Percentiles rank a stretch among this genome's conserved stretches.
phyloP scores from a whole-genome alignment of 805 yeast genomes.

The Peterozyma xylosa region DNA sequence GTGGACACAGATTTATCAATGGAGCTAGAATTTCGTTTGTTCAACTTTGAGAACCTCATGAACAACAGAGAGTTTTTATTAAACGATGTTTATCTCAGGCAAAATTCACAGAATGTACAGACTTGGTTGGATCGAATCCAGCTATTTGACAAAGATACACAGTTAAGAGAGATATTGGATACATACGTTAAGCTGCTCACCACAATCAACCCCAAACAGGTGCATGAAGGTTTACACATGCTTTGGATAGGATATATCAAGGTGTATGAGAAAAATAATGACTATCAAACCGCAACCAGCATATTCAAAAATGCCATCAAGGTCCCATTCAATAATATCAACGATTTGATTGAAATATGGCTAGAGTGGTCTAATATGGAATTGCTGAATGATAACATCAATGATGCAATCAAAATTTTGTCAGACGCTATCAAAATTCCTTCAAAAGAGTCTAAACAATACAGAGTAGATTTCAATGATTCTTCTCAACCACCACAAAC shows the following conservation, averaged over 20 bases:
- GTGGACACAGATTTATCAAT: slow-evolving; percentile 3
- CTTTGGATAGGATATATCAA: slow-evolving; percentile 70
- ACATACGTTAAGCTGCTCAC: slow-evolving; percentile 62
- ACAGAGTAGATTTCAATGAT: slow-evolving; percentile 27
- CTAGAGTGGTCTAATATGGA: slow-evolving; percentile 71
- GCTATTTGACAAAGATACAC: slow-evolving; percentile 29
- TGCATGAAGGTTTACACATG: slow-evolving; percentile 39
- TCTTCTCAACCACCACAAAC: slow-evolving; percentile 42
- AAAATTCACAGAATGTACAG: slow-evolving; percentile 50
- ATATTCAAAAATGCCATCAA: slow-evolving; percentile 58
- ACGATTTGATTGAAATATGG: slow-evolving; percentile 66
- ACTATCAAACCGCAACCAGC: slow-evolving; percentile 50
- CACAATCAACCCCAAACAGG: slow-evolving; percentile 53
- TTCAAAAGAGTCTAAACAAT: slow-evolving; percentile 13
- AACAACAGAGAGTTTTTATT: slow-evolving; percentile 48
- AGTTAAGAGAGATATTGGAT: slow-evolving; percentile 35
- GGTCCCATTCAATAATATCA: slow-evolving; percentile 56
- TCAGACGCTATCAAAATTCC: slow-evolving; percentile 27
- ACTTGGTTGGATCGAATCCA: slow-evolving; percentile 64
- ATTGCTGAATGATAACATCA: slow-evolving; percentile 39
- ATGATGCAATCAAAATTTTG: slow-evolving; percentile 32
- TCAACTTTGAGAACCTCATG: slow-evolving; percentile 45
- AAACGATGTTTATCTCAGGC: slow-evolving; percentile 61
- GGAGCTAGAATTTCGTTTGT: slow-evolving; percentile 37
- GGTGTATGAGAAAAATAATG: slow-evolving; percentile 49